Conservation (phyloP, 2,329 filamentous ascomycete genomes). For the Penicillium capsulatum region DNA sequence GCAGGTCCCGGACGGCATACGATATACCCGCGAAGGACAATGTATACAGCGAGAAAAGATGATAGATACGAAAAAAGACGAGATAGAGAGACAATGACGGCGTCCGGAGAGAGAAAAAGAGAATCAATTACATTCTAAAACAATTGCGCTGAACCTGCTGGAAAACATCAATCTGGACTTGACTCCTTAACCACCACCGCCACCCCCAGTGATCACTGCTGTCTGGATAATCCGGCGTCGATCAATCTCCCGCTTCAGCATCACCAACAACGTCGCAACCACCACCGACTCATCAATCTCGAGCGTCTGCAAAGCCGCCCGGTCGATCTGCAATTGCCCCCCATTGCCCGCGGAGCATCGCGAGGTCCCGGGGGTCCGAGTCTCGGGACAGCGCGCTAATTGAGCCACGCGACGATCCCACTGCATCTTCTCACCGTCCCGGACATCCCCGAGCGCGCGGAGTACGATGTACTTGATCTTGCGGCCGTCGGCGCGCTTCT, state of each 20-base stretch:
- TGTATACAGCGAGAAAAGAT: no score
- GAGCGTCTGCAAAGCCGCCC: conserved; percentile 29
- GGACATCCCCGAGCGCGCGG: conserved; percentile 10
- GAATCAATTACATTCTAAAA: no score
- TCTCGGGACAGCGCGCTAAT: conserved; percentile 38
- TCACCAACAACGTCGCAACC: conserved; percentile 55
- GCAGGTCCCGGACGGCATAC: neutral
- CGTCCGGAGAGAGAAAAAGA: no score
- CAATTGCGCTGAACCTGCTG: no score
- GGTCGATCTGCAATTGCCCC: conserved; percentile 51
- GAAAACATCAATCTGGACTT: no score
- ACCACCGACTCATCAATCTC: conserved; percentile 47
- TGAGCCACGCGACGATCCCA: conserved; percentile 34
- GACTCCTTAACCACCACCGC: conserved; percentile 4
- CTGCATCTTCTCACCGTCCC: conserved; percentile 3
- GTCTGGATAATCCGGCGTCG: conserved; percentile 52
- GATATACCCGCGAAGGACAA: no score
- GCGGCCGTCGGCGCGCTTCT: conserved; percentile 35
- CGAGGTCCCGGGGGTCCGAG: conserved; percentile 39
- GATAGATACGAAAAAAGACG: no score
- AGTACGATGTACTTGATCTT: conserved; percentile 29
- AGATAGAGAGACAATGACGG: no score
- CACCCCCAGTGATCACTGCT: conserved; percentile 43
- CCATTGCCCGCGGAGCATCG: conserved; percentile 40
- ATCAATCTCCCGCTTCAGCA: conserved; percentile 65